These are phyloP conservation scores for Chlorella variabilis DNA, from an alignment of 163 green algal genomes.

Conservation along the genomic window DNA sequence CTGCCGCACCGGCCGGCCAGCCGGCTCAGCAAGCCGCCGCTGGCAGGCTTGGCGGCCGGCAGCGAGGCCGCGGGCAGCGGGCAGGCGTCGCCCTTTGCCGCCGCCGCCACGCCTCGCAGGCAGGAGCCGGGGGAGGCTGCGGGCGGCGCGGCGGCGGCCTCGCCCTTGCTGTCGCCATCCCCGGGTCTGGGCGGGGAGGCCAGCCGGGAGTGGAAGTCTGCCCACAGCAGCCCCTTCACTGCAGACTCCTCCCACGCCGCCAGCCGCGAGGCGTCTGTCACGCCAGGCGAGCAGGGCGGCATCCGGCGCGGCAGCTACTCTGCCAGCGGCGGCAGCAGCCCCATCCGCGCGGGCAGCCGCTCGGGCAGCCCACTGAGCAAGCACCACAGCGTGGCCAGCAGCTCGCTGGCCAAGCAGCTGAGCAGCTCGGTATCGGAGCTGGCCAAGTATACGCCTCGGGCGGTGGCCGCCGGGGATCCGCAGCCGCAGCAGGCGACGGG, in stretches of 20 bases:
- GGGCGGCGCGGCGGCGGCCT: neutral
- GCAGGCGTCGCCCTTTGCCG: neutral
- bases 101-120: neutral
- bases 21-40: neutral
- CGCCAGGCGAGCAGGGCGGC: neutral
- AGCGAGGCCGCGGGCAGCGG: neutral
- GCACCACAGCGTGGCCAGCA: neutral
- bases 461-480: too few species aligned
- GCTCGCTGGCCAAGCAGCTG: neutral
- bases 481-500: neutral
- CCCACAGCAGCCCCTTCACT: neutral
- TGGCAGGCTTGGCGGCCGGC: neutral
- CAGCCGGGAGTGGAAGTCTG: neutral
- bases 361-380: conserved; percentile 17
- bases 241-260: neutral
- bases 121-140: neutral
- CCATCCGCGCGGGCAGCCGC: conserved; percentile 18
- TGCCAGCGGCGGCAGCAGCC: conserved; percentile 7
- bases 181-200: neutral
- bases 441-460: neutral
- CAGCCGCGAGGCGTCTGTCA: neutral
- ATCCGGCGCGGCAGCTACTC: neutral
- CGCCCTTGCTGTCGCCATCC: neutral
- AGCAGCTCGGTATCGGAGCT: neutral
- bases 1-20: neutral